Base-by-base conservation (phyloP, 306 rosid genomes). In the Cucumis cinereus region DNA sequence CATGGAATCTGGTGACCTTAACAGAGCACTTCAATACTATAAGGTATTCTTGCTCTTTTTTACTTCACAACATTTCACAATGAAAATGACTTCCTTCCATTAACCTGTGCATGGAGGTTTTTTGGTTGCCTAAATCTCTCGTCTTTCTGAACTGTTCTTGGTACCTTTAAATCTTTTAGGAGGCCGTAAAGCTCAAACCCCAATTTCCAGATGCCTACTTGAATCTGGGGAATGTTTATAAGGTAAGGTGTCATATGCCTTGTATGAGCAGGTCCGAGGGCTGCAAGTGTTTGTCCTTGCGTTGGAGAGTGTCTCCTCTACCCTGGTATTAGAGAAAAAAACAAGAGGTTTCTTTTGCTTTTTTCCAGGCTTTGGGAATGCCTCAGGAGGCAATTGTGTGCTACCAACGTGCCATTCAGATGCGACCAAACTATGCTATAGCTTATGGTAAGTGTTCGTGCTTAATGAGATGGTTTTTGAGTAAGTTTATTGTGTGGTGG, bases 1-100 rank as follows among this genome's bases (percentile, higher is more conserved):
- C 81, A 95, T 95, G 99, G 99, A 95, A 86, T 92, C 99, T 45
- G 97, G 98, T 80, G 98, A 95, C 85, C 88, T 89, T 79, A 92
- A 95, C 79, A 85, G 97, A 87, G 99, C 99, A 43, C 91, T 95
- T 70, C 93, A 95, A 82, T 95, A 95, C 80, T 95, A 95, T 52
- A 95, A 95, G 98, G 99, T 86, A 62, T 77, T 33, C 10, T 16
- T 67, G 57, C 77, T 45, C 28, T 55, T 73, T 77, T 77, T 54
- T 59, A 36, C 15, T 77, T 77, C 80, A 74, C 4, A 43, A 69
- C 79, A 75, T 4, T 47, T 57, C 78, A 17, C 55, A 54, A 20
- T 55, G 53, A 20, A 16, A 33, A 16, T 36, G 13, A 8, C 35
- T 63, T 66, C 24, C 23, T 59, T 73, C 19, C 15, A 16, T 22